Evolutionary conservation across 352 stramenopile genomes (phyloP), one percentile per base, ranked within the genome.

Genomic region (Phytophthora hybrid): DNA sequence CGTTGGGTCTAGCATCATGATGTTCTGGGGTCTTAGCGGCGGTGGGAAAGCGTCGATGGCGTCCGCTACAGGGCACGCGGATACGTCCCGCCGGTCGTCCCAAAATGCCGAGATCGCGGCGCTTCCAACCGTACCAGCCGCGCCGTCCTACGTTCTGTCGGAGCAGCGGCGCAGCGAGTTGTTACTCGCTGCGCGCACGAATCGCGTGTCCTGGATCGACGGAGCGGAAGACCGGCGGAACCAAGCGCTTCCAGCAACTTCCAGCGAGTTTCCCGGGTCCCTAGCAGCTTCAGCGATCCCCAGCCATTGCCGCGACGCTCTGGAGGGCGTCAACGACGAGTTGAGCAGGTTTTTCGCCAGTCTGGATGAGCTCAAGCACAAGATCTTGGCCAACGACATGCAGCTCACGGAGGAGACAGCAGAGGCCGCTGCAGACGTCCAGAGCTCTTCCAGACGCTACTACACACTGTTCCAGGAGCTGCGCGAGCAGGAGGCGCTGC

Each of bases 201-300:
- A 83, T 49, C 83, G 89, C 31, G 78, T 89, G 14, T 87, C 86
- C 3, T 96, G 89, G 89, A 74, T 96, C 57, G 87, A 96, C 39
- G 82, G 83, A 39, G 74, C 76, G 7, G 74, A 87, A 26, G 65
- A 77, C 14, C 32, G 57, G 37, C 61, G 52, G 23, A n/a, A 4
- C 1, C 49, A 54, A 16, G 10, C 37, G 11, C 59, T 75, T 63
- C 23, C 39, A 47, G 29, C 32, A 5, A 32, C 29, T 37, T 18
- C 14, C 4, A 63, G 29, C 21, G 54, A 6, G 0, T 21, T 69
- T 16, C 21, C 74, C 26, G 37, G 19, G 10, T 46, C 53, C 0
- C 21, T 74, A 19, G 31, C 53, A 29, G 59, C 49, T 53, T 74
- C 49, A 0, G 1, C 26, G 5, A 65, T 77, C 11, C 63, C 75